Conservation (phyloP, 371 early-diverging fungal genomes). For the Haplosporangium sp. region DNA sequence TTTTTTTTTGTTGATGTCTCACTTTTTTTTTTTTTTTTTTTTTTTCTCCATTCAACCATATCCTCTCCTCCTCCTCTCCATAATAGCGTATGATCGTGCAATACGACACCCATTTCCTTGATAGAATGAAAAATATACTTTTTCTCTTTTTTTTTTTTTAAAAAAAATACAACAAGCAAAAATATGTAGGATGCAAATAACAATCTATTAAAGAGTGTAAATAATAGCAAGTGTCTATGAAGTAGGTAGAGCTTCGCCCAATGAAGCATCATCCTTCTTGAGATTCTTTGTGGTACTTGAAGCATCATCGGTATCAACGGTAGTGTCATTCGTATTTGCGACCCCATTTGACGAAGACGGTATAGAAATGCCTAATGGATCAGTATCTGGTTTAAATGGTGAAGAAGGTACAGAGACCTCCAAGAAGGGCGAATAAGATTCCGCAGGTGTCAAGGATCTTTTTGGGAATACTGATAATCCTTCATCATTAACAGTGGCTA, state of each 20-base stretch:
- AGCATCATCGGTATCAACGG: not conserved
- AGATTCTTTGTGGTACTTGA: no score
- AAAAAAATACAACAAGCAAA: no score
- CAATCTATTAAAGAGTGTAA: no score
- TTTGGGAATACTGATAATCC: conserved; percentile 11
- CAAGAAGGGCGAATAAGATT: conserved; percentile 39
- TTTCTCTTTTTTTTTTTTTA: no score
- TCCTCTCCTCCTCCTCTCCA: not conserved
- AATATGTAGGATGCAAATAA: no score
- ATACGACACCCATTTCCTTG: no score
- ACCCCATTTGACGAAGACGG: not conserved
- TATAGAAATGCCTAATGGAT: conserved; percentile 2
- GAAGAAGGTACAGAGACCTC: conserved; percentile 48
- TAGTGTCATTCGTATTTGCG: not conserved
- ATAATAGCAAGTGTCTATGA: conserved; percentile 9
- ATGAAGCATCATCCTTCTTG: no score
- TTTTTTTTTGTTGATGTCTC: not conserved
- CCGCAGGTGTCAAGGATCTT: conserved; percentile 39
- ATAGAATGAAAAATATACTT: no score
- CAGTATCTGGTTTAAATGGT: conserved; percentile 4
- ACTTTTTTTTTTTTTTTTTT: not conserved
- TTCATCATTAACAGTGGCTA: not conserved
- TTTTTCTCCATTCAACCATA: not conserved
- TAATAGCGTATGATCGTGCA: no score
- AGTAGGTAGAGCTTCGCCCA: conserved; percentile 19